Percentiles rank a stretch among this genome's conserved stretches.
These are phyloP conservation scores for Chalciporus piperatus DNA, from an alignment of 768 basidiomycete genomes.

Conservation along the genomic window DNA sequence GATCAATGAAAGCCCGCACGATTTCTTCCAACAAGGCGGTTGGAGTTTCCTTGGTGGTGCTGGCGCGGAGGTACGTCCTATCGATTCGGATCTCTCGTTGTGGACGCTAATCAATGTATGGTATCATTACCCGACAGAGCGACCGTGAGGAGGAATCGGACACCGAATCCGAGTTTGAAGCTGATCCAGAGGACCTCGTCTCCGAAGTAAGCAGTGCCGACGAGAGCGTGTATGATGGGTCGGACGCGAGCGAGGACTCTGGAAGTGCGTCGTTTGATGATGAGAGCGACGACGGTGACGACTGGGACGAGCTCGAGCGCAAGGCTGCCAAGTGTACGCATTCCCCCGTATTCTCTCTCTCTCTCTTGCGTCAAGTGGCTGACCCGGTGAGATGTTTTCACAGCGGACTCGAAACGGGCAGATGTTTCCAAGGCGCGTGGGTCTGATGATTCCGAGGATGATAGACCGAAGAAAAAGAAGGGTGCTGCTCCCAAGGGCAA, in stretches of 20 bases:
- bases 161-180: conserved; percentile 66
- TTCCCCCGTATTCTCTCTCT: neutral
- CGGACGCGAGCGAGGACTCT: conserved; percentile 52
- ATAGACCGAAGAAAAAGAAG: conserved; percentile 47
- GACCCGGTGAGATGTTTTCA: neutral
- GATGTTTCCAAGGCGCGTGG: conserved; percentile 37
- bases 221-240: conserved; percentile 55
- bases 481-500: conserved; percentile 31
- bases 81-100: conserved; percentile 3
- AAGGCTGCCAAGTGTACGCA: conserved; percentile 85
- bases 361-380: neutral
- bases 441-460: conserved; percentile 53
- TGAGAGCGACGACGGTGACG: conserved; percentile 77
- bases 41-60: conserved; percentile 87
- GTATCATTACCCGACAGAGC: conserved; percentile 43
- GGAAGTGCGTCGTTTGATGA: conserved; percentile 63
- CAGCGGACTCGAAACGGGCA: conserved; percentile 51
- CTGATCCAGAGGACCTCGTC: conserved; percentile 42
- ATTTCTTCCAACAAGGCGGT: conserved; percentile 95
- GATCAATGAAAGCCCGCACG: conserved; percentile 91
- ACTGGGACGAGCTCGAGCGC: conserved; percentile 94
- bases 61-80: conserved; percentile 60
- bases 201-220: conserved; percentile 46
- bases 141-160: conserved; percentile 64
- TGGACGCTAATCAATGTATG: conserved; percentile 38